Conservation (phyloP, 371 early-diverging fungal species). For the Mortierella sp. region DNA sequence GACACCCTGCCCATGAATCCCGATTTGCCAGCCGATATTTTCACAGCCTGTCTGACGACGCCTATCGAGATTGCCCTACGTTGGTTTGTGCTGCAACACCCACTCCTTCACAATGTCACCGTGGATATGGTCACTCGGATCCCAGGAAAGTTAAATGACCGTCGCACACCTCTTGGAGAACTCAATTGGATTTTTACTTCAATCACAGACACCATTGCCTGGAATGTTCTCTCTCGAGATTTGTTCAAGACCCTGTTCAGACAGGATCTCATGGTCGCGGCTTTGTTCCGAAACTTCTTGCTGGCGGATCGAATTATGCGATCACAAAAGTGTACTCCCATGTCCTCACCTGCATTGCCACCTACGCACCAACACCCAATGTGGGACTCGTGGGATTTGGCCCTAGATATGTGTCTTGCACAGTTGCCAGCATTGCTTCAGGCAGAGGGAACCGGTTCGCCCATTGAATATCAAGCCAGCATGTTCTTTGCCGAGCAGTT, state of each 20-base stretch:
- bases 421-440: slow-evolving; percentile 86
- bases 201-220: slow-evolving; percentile 99
- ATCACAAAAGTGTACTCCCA: slow-evolving; percentile 90
- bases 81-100: slow-evolving; percentile 92
- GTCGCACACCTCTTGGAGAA: slow-evolving; percentile 96
- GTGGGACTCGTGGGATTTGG: slow-evolving; percentile 97
- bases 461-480: slow-evolving; percentile 80
- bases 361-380: slow-evolving; percentile 94
- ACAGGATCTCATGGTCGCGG: slow-evolving; percentile 96
- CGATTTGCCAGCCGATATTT: slow-evolving; percentile 95
- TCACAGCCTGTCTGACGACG: slow-evolving; percentile 95
- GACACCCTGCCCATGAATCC: slow-evolving; percentile 95
- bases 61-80: slow-evolving; percentile 95
- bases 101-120: slow-evolving; percentile 79
- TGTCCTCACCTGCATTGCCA: slow-evolving; percentile 89
- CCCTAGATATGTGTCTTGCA: slow-evolving; percentile 93
- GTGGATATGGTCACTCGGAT: slow-evolving; percentile 90
- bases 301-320: slow-evolving; percentile 96
- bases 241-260: slow-evolving; percentile 93
- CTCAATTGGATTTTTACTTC: slow-evolving; percentile 99
- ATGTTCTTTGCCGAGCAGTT: slow-evolving; percentile 96
- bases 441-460: slow-evolving; percentile 68
- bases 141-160: slow-evolving; percentile 91
- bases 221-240: slow-evolving; percentile 93
- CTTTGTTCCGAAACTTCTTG: slow-evolving; percentile 95